Base-by-base conservation (phyloP, 1,284 basidiomycete species). In the Sanghuangporus baumii region DNA sequence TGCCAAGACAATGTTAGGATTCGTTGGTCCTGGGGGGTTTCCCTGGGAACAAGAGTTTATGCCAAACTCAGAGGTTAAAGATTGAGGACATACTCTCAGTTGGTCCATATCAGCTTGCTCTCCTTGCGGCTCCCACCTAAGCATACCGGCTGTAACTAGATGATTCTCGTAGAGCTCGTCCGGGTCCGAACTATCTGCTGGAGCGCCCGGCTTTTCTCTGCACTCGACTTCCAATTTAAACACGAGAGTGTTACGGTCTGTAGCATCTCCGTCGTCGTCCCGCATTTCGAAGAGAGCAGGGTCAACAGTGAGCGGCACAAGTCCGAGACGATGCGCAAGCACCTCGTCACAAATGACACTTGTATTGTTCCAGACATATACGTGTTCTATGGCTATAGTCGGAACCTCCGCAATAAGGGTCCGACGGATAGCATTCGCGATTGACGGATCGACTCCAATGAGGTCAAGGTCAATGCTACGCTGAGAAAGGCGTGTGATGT, bases 371-470 rank as follows among this genome's bases (percentile, higher is more conserved):
- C 89, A 98, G 2, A 97, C 82, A 74, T 95, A 99, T 7, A 94
- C 93, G 66, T 91, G 81, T 73, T 99, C 96, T 64, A 98, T 91
- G n/a, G 91, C 92, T 12, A 99, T 80, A 0, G 94, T 92, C 0
- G 95, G 95, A 0, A 97, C 96, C 82, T 99, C 96, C 31, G 97
- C 92, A 59, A 99, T 93, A 71, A 98, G 81, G 61, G 96, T 92
- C 63, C 96, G 81, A 50, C 97, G 84, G 68, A 98, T 85, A 0
- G 96, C 94, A 74, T 99, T 99, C 31, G 97, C 95, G 59, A 99
- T 92, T 36, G 92, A 92, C 0, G 97, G 93, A 75, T 99, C 97
- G 37, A 98, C 91, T 7, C 97, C 96, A 62, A 98, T 85, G 34
- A 99, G 78, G 76, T 99, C 96, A 73, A 99, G 96, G 70, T 98